Base-by-base conservation (phyloP, 192 early-diverging fungal genomes). In the Linnemannia hyalina region DNA sequence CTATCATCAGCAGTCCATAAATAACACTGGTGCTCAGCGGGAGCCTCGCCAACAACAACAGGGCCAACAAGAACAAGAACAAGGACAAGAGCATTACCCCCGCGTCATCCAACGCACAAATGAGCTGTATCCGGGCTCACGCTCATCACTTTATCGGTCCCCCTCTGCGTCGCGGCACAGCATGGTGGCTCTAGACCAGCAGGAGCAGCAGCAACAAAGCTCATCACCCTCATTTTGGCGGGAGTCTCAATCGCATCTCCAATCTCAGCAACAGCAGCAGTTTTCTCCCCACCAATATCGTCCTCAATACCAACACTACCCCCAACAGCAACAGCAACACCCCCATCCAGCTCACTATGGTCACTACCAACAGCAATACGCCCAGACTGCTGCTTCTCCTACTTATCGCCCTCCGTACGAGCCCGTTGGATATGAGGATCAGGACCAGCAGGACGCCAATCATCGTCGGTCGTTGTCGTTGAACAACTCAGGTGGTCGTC, bases 21-120 rank as follows among this genome's bases (percentile, higher is more conserved):
- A n/a, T 81, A 74, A 60, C 74, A 80, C 41, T 47, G 80, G 38
- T 44, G 80, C 69, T 82, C 80, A 82, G 47, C 46, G 74, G 80
- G 80, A 82, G 52, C 80, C 73, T 16, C 80, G 68, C 26, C 80
- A 76, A 60, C 63, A 75, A 60, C 80, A 47, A 52, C 49, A 49
- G 16, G 3, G 0, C 10, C 16, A 49, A 18, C 47, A 49, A 18
- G 16, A 49, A 18, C 47, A 49, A 18, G 16, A 5, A 20, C 49
- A 52, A 20, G 18, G 20, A 20, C 49, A 52, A 5, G 18, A 52
- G 15, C 49, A 20, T 18, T 52, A 49, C 29, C 46, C n/a, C 68
- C 78, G 60, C 23, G 29, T 60, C 23, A 73, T 71, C 78, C 68
- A 36, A 11, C 46, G 35, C n/a, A 29, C 36, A 26, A 55, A 47